Evolutionary conservation across 139 green algal species (phyloP).

Genomic region (Pseudopediastrum boryanum): DNA sequence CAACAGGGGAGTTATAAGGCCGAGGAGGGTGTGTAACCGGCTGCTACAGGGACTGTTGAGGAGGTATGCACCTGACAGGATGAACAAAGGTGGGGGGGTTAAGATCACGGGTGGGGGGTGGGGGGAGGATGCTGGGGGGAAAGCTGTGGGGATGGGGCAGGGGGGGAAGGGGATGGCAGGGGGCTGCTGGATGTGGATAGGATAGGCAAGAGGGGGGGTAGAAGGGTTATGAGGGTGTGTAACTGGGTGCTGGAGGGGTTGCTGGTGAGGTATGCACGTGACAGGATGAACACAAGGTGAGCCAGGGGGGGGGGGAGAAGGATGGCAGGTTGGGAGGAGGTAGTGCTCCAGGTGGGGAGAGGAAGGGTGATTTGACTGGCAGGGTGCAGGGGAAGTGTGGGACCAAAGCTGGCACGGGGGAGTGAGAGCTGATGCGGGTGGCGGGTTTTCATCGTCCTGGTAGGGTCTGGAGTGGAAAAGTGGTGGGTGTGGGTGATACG

Average conservation of each 20-base stretch:
- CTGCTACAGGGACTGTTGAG: constrained; percentile 33
- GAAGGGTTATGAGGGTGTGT: constrained; percentile 22
- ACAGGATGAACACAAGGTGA: not conserved
- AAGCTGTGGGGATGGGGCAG: too few species aligned
- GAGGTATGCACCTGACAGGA: constrained; percentile 27
- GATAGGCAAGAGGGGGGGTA: too few species aligned
- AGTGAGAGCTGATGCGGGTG: not conserved
- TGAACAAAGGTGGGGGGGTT: too few species aligned
- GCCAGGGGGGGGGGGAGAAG: not conserved
- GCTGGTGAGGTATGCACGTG: constrained; percentile 28
- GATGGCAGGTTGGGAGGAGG: not conserved
- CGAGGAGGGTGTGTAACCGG: constrained; percentile 29
- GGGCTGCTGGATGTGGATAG: too few species aligned
- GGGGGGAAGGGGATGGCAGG: too few species aligned
- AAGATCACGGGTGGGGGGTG: too few species aligned
- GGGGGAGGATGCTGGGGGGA: too few species aligned
- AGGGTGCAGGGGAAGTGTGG: not conserved
- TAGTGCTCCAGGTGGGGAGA: not conserved
- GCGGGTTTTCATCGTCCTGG: not conserved
- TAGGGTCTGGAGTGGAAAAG: too few species aligned
- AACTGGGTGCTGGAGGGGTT: constrained; percentile 35
- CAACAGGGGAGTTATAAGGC: too few species aligned
- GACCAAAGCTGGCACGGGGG: not conserved
- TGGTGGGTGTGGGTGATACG: too few species aligned
- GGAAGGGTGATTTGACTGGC: not conserved